These are phyloP conservation scores for Solanum corneliomulleri DNA, from an alignment of 257 asterid genomes.

Conservation along the genomic window DNA sequence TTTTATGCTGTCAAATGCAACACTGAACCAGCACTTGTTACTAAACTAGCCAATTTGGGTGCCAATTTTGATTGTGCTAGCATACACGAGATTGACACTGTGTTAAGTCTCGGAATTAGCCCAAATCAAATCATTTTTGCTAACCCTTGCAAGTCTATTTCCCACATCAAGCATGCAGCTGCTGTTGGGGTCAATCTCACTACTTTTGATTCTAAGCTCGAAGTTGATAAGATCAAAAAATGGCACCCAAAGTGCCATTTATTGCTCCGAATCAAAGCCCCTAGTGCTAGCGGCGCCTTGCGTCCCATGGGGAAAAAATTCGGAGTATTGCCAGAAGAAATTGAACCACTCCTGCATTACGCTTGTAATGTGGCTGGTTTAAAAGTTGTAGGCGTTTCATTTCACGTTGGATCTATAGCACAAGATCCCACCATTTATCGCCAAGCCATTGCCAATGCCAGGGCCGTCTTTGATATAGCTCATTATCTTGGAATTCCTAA, in stretches of 20 bases:
- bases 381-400: background rate
- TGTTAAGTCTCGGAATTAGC: background rate
- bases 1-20: slow-evolving; percentile 1
- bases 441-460: background rate
- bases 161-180: background rate
- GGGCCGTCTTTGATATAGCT: background rate
- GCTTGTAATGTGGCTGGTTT: background rate
- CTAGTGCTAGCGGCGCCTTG: background rate
- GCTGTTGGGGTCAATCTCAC: background rate
- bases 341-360: background rate
- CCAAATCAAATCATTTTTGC: background rate
- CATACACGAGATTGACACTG: background rate
- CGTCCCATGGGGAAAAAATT: background rate
- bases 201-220: background rate
- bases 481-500: background rate
- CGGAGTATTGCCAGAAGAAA: background rate
- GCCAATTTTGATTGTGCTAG: slow-evolving; percentile 8
- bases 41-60: background rate
- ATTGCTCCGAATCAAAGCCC: slow-evolving; percentile 1
- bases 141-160: background rate
- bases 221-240: slow-evolving; percentile 2
- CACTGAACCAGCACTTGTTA: background rate
- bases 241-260: background rate
- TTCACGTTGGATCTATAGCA: slow-evolving; percentile 2
- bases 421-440: background rate